Evolutionary conservation across 805 yeast species (phyloP).

Genomic region (Candida ipomoeae): DNA sequence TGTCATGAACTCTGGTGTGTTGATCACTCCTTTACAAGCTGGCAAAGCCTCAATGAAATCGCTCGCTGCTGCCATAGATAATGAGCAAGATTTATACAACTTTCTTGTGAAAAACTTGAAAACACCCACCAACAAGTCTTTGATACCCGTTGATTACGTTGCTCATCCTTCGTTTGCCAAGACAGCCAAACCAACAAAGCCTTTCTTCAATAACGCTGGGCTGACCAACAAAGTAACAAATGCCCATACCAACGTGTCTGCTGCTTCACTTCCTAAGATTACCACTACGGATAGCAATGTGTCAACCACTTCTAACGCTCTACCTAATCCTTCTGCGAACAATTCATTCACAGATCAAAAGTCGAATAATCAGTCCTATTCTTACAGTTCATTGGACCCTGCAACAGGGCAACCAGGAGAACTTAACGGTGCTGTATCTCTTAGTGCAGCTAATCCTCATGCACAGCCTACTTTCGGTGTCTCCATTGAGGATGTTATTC

Average conservation of each 20-base stretch:
- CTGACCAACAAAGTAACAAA: slow-evolving; percentile 1
- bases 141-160: slow-evolving; percentile 66
- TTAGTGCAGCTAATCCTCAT: slow-evolving; percentile 16
- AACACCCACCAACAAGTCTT: slow-evolving; percentile 36
- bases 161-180: slow-evolving; percentile 62
- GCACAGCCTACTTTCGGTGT: slow-evolving; percentile 68
- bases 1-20: slow-evolving; percentile 78
- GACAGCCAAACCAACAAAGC: slow-evolving; percentile 27
- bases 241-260: neutral
- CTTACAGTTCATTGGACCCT: slow-evolving; percentile 33
- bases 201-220: slow-evolving; percentile 23
- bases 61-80: slow-evolving; percentile 73
- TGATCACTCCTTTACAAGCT: slow-evolving; percentile 66
- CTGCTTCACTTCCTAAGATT: neutral
- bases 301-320: neutral
- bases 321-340: neutral
- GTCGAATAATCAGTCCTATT: slow-evolving; percentile 6
- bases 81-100: slow-evolving; percentile 75
- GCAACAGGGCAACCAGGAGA: slow-evolving; percentile 25
- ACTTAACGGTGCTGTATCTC: slow-evolving; percentile 32
- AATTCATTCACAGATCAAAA: slow-evolving; percentile 4
- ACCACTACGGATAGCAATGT: neutral
- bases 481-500: slow-evolving; percentile 71
- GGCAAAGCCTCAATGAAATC: slow-evolving; percentile 64
- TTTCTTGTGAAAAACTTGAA: slow-evolving; percentile 52